These are phyloP conservation scores for Amniculicola lignicola DNA, from an alignment of 495 filamentous ascomycete genomes.

Conservation along the genomic window DNA sequence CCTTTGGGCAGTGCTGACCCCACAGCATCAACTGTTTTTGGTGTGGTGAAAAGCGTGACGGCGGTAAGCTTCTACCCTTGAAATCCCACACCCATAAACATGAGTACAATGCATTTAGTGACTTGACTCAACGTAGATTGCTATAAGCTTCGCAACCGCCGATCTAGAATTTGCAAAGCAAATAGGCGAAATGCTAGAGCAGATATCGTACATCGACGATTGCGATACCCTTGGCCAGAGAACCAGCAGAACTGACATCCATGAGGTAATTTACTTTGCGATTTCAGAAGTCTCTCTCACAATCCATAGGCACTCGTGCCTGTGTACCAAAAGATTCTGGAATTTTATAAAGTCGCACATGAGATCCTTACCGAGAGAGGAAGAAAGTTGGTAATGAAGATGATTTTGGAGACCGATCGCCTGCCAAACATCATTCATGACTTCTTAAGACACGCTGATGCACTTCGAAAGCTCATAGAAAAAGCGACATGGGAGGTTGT, in stretches of 20 bases:
- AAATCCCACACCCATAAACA: background rate
- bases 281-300: background rate
- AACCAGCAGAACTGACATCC: constrained; percentile 7
- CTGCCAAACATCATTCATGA: constrained; percentile 15
- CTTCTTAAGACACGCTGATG: constrained; percentile 8
- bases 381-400: constrained; percentile 5
- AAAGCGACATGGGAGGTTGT: constrained; percentile 15
- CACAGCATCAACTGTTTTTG: background rate
- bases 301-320: constrained; percentile 5
- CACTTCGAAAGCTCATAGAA: constrained; percentile 9
- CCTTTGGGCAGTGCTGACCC: constrained; percentile 3
- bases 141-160: constrained; percentile 16
- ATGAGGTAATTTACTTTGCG: constrained; percentile 9
- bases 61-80: background rate
- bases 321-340: constrained; percentile 15
- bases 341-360: constrained; percentile 13
- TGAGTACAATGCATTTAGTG: background rate
- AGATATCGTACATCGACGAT: constrained; percentile 11
- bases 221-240: constrained; percentile 13
- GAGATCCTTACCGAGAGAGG: constrained; percentile 9
- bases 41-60: constrained; percentile 8
- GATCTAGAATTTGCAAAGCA: constrained; percentile 12
- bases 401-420: constrained; percentile 14
- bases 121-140: constrained; percentile 8
- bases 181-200: constrained; percentile 15